Evolutionary conservation across 345 rosid species (phyloP), one percentile per base, ranked within the genome.

Genomic region (Mangifera indica): DNA sequence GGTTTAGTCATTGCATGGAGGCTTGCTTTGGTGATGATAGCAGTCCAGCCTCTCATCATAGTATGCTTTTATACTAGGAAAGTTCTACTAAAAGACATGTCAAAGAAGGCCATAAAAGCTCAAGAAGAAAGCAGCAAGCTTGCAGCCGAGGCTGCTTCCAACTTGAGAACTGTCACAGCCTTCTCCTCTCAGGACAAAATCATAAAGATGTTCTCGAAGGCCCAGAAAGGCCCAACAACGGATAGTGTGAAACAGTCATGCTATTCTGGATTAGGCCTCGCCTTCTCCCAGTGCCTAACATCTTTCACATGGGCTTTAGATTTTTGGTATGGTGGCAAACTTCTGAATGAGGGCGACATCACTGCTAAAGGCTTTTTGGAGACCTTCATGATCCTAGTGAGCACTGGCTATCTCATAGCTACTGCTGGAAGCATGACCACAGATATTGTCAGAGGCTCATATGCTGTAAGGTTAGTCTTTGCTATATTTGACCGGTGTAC

Each of bases 341-440:
- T 89, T 63, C 73, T 91, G 2, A 37, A 80, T 1, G 71, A 72
- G 17, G 93, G 89, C 7, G 72, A 80, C 73, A 78, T 89, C 51
- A 76, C 76, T 0, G 63, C 87, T 0, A 79, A 84, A 66, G 82
- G 80, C 44, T 69, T 91, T 53, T 84, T 82, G 4, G 77, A 89
- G 61, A 86, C 92, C 7, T 89, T 88, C 76, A 63, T 91, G 80
- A 84, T 89, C 64, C 72, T 91, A 63, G 77, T 89, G 11, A 82
- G 85, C 79, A 89, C 91, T 0, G 92, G 93, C 14, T 76, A 77
- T 0, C 85, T 86, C 69, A 87, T 88, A 3, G 93, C 97, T 0
- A 88, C 87, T 26, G 92, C 92, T 0, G 93, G 89, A 49, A 85
- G 87, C 59, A 91, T 89, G 89, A 89, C 91, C 7, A 78, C 89